Percentiles rank a stretch among this genome's conserved stretches.
Conservation (phyloP, 1,139 yeast species). For the Yamadazyma mexicana region DNA sequence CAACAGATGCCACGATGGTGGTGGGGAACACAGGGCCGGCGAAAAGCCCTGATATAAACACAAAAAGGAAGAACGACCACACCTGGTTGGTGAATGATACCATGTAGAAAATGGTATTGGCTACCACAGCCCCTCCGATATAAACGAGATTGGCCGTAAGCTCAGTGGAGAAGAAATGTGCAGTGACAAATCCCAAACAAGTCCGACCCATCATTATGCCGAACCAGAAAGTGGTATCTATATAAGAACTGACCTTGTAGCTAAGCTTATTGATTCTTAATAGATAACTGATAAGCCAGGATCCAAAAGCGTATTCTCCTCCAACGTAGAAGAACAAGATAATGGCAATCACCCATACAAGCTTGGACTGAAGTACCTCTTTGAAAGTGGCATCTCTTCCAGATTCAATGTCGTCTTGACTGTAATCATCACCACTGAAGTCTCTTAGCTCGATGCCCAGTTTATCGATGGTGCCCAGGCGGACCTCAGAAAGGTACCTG, state of each 20-base stretch:
- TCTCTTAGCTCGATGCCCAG: slow-evolving; percentile 14
- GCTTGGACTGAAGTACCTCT: slow-evolving; percentile 40
- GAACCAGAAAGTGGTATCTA: slow-evolving; percentile 66
- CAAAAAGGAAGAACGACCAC: slow-evolving; percentile 33
- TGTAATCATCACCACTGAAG: slow-evolving; percentile 7
- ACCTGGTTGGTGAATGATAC: slow-evolving; percentile 20
- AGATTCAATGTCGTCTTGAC: slow-evolving; percentile 14
- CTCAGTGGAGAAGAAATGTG: slow-evolving; percentile 45
- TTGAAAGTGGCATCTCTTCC: slow-evolving; percentile 20
- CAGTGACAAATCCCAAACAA: slow-evolving; percentile 60
- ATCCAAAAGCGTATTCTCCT: slow-evolving; percentile 66
- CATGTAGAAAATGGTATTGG: slow-evolving; percentile 28
- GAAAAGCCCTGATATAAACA: slow-evolving; percentile 61
- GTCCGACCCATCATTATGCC: slow-evolving; percentile 67
- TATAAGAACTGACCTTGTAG: slow-evolving; percentile 52
- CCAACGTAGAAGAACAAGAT: slow-evolving; percentile 64
- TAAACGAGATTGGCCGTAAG: slow-evolving; percentile 40
- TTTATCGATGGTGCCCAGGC: slow-evolving; percentile 9
- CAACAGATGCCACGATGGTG: slow-evolving; percentile 63
- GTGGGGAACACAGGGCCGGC: slow-evolving; percentile 86
- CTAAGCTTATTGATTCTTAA: slow-evolving; percentile 47
- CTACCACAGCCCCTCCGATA: slow-evolving; percentile 28
- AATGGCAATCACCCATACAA: slow-evolving; percentile 49
- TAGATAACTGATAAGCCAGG: slow-evolving; percentile 64
- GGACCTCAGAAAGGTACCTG: slow-evolving; percentile 30